Evolutionary conservation across 1,284 basidiomycete species (phyloP), one percentile per base, ranked within the genome.

Genomic region (Cystobasidium pallidum): DNA sequence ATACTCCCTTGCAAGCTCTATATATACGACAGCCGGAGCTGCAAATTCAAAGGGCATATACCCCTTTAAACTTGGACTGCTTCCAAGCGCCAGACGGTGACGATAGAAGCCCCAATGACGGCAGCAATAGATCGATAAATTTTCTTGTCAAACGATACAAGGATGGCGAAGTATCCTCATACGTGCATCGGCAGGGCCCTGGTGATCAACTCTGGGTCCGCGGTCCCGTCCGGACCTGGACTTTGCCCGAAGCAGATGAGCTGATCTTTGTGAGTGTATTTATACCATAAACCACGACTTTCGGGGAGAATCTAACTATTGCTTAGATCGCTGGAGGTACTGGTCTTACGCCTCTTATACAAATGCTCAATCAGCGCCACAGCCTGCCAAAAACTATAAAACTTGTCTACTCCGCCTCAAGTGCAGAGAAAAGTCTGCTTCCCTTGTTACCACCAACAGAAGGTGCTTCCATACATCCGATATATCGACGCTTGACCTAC

Each of bases 1-100:
- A 64, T 47, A 71, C 59, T 17, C 68, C 89, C 3, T 86, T 92
- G 72, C 91, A 88, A 86, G 89, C 89, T 34, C 81, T 93, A 21
- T 92, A 85, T 79, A 84, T 92, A 78, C 92, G 92, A 77, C 90
- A 93, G 78, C 88, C 89, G 74, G 91, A 91, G 76, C 89, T 93
- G 24, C 91, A 92, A 80, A 89, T 92, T n/a, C 91, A 93, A 78
- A 82, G 91, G 62, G 87, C 90, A 2, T 93, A 91, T 78, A 93
- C 91, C 3, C 90, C 91, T 0, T 80, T 91, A 82, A 54, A 91
- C 30, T 26, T 70, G 2, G 54, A 58, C 6, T 75, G 75, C n/a
- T 61, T 71, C 0, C 47, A 63, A n/a, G n/a, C n/a, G 15, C 41
- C 65, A 11, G 28, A 59, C 52, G 36, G 30, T 41, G n/a, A 58